Evolutionary conservation across 805 yeast genomes (phyloP), one percentile per base, ranked within the genome.

Genomic region (Spencermartinsiella europaea): DNA sequence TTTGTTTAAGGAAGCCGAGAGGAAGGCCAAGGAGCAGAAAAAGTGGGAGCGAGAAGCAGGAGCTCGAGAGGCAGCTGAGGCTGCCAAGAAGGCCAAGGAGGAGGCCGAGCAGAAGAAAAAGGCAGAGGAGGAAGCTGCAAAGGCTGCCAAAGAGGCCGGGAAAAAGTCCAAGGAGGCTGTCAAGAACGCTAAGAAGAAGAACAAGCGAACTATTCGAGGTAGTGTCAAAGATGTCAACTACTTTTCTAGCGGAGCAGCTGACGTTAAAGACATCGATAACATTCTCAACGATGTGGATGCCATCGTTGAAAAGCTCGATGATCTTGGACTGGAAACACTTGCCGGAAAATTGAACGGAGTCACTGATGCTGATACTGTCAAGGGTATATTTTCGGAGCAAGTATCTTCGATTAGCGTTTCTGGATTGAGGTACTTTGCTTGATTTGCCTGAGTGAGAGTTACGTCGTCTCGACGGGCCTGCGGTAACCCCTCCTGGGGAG

Each of bases 21-120:
- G 86, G 80, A 83, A 83, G 68, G 98, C 86, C 67, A 91, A 91
- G 77, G 99, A 86, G 65, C 81, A 80, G 69, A 80, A 76, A 76
- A 93, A 91, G 72, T 91, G 98, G 98, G 98, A 93, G 70, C 85
- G 83, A 68, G 98, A 90, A 69, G 96, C 98, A 45, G 98, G 96
- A 59, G 81, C 95, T 27, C 85, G 98, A 76, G 83, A 88, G 66
- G 98, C 95, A 55, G 96, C 96, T 52, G 99, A 88, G 69, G 85
- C 77, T 64, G 95, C 91, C 42, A 83, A 85, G 66, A 81, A 80
- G 48, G 83, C 83, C 71, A 83, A 82, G 65, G 96, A 85, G 59
- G 95, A 85, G 44, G 98, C 85, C 61, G 96, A 87, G 62, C 80
- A 73, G 55, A 86, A 84, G 57, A 80, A 80, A 59, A 81, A 79